Evolutionary conservation across 1,284 basidiomycete species (phyloP).

Genomic region (Leccinum fallax): DNA sequence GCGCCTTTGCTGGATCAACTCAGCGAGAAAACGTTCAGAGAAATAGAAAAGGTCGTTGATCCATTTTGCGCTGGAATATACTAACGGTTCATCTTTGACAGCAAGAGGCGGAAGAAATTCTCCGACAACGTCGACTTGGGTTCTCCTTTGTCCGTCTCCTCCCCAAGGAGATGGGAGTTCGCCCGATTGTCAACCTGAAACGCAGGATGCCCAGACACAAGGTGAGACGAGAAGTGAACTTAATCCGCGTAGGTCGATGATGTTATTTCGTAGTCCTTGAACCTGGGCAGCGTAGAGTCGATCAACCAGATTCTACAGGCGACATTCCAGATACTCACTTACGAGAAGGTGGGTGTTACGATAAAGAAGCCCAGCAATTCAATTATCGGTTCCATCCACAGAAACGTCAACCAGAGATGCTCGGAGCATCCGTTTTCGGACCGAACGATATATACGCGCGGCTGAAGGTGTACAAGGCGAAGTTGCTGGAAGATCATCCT

Average conservation of each 20-base stretch:
- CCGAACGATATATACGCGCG: slow-evolving; percentile 79
- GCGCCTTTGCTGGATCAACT: slow-evolving; percentile 79
- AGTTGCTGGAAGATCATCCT: slow-evolving; percentile 43
- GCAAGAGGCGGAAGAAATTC: slow-evolving; percentile 64
- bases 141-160: slow-evolving; percentile 88
- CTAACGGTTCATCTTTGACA: slow-evolving; percentile 33
- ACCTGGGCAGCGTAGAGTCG: slow-evolving; percentile 46
- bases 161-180: slow-evolving; percentile 93
- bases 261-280: slow-evolving; percentile 27
- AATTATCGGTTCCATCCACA: slow-evolving; percentile 33
- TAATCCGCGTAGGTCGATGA: background rate
- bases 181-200: slow-evolving; percentile 93
- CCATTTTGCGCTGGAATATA: background rate
- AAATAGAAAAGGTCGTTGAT: slow-evolving; percentile 50
- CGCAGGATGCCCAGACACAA: slow-evolving; percentile 50
- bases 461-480: slow-evolving; percentile 71
- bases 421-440: slow-evolving; percentile 85
- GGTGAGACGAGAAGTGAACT: slow-evolving; percentile 6
- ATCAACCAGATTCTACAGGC: slow-evolving; percentile 88
- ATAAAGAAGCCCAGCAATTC: background rate
- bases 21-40: slow-evolving; percentile 64
- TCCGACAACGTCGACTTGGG: slow-evolving; percentile 71
- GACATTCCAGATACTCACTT: slow-evolving; percentile 83
- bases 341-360: slow-evolving; percentile 68
- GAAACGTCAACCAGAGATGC: slow-evolving; percentile 61